These are phyloP conservation scores for Xylariales sp. DNA, from an alignment of 2,329 filamentous ascomycete species.

Conservation along the genomic window DNA sequence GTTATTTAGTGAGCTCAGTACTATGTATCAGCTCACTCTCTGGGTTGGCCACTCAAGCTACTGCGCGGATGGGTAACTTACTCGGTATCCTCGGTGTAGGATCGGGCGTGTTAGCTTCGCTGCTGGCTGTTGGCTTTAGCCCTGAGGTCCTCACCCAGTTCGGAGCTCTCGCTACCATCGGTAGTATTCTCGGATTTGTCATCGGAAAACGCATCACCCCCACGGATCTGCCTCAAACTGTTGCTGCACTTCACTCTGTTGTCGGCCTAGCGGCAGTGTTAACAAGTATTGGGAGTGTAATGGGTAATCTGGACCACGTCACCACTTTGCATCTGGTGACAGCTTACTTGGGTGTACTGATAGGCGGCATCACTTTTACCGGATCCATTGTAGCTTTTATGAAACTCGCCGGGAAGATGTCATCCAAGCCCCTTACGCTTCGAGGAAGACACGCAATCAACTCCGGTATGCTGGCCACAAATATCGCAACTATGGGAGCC, in stretches of 20 bases:
- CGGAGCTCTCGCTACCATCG: constrained; percentile 77
- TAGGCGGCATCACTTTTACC: constrained; percentile 90
- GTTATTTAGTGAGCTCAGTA: constrained; percentile 85
- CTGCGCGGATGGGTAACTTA: constrained; percentile 85
- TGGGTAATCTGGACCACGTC: constrained; percentile 76
- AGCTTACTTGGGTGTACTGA: constrained; percentile 86
- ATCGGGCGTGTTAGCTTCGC: constrained; percentile 83
- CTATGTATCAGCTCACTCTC: constrained; percentile 88
- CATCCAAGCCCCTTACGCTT: constrained; percentile 77
- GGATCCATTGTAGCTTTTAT: constrained; percentile 90
- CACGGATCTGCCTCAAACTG: constrained; percentile 88
- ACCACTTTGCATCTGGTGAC: constrained; percentile 86
- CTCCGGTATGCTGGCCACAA: constrained; percentile 76
- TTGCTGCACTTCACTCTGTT: constrained; percentile 88
- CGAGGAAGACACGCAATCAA: constrained; percentile 83
- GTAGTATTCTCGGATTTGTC: constrained; percentile 73
- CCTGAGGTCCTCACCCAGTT: constrained; percentile 84
- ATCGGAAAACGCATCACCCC: constrained; percentile 90
- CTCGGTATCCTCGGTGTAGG: constrained; percentile 88
- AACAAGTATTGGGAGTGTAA: constrained; percentile 87
- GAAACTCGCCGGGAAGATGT: constrained; percentile 86
- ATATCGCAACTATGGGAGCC: constrained; percentile 84
- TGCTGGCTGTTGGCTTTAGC: constrained; percentile 83
- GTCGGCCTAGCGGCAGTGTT: constrained; percentile 89
- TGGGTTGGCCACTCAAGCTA: constrained; percentile 82